Base-by-base conservation (phyloP, 192 early-diverging fungal species). In the Spinellus fusiger region DNA sequence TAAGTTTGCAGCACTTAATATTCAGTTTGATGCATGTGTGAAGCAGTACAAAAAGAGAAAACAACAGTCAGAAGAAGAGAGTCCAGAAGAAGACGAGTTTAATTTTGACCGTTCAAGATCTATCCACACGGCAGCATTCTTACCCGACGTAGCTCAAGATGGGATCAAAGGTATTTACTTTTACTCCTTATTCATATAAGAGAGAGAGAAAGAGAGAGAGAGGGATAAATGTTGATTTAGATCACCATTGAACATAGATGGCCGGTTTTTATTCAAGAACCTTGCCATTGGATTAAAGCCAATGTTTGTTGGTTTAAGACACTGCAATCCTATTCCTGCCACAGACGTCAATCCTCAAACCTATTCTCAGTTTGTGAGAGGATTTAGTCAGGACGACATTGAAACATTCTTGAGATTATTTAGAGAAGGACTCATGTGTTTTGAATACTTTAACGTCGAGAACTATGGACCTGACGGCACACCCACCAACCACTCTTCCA, bases 201-300 rank as follows among this genome's bases (percentile, higher is more conserved):
- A 2, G 38, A 40, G 38, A 16, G 2, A 2, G 38, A 40, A 40
- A 40, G 10, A 0, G n/a, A 40, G 10, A 15, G n/a, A 40, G n/a
- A 40, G 23, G 20, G 32, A 22, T 55, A 20, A 35, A 0, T 54
- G 31, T 32, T 32, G 2, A 31, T 1, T n/a, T n/a, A n/a, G n/a
- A n/a, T n/a, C n/a, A 15, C 3, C 20, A 3, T 32, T 32, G 20
- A 26, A 51, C 3, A n/a, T 56, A 56, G 91, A 99, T 69, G 86
- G 88, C 49, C 79, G 94, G 26, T 87, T 94, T 68, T 65, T 95
- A 54, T 86, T 99, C 68, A 93, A 89, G 68, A 94, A 87, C 56
- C 65, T 99, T 50, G 88, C 96, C n/a, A 82, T 84, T 47, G 94
- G 93, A 23, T 71, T 94, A 56, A 96, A 94, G 61, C 86, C 86